Evolutionary conservation across 1,284 basidiomycete genomes (phyloP).

Genomic region (Coniophora puteana): DNA sequence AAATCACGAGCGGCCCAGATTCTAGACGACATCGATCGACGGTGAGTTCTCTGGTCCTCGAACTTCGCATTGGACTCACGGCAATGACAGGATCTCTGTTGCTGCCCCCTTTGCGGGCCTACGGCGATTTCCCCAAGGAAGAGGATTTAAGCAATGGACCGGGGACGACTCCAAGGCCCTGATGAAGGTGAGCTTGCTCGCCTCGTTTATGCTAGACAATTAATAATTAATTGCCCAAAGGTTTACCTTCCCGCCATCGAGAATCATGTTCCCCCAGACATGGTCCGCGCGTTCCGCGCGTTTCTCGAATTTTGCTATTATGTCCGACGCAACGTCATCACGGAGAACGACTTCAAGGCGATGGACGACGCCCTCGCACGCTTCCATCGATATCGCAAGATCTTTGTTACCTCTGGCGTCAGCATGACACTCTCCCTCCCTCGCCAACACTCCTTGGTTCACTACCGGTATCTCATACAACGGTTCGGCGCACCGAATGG

Average conservation of each 20-base stretch:
- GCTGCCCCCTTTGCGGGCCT: constrained; percentile 6
- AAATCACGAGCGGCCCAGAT: constrained; percentile 3
- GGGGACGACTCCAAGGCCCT: constrained; percentile 15
- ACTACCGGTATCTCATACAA: background rate
- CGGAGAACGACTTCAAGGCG: background rate
- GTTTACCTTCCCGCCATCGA: background rate
- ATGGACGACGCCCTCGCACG: background rate
- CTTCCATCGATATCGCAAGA: constrained; percentile 4
- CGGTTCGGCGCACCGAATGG: constrained; percentile 7
- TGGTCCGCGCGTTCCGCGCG: background rate
- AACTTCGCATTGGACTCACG: too few species aligned
- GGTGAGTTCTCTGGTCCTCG: constrained; percentile 4
- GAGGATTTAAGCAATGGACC: constrained; percentile 13
- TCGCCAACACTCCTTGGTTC: constrained; percentile 6
- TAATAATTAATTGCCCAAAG: too few species aligned
- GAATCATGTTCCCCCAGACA: background rate
- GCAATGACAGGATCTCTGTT: constrained; percentile 6
- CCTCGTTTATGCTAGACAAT: background rate
- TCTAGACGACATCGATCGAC: constrained; percentile 5
- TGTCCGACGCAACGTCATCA: background rate
- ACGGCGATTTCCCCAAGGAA: constrained; percentile 11
- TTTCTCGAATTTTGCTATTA: constrained; percentile 1
- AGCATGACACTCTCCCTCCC: constrained; percentile 2
- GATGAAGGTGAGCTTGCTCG: constrained; percentile 5
- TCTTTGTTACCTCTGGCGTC: constrained; percentile 5